These are phyloP conservation scores for Eremomyces bilateralis DNA, from an alignment of 495 filamentous ascomycete species.

Conservation along the genomic window DNA sequence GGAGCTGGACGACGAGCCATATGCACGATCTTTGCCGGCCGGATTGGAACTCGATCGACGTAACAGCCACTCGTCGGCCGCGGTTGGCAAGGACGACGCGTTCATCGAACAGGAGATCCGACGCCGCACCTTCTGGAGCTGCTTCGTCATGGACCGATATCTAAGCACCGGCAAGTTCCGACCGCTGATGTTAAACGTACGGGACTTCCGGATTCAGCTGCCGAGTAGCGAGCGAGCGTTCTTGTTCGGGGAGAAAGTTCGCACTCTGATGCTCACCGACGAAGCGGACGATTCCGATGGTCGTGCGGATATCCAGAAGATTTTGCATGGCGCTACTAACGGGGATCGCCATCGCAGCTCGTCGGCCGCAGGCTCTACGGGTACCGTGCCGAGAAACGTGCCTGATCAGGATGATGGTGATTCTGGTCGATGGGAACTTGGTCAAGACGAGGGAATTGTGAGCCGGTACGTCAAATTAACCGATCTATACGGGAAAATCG, in stretches of 20 bases:
- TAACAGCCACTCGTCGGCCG: conserved; percentile 1
- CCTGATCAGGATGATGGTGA: conserved; percentile 8
- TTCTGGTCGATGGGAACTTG: conserved; percentile 33
- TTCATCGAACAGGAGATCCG: conserved; percentile 53
- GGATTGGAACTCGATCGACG: conserved; percentile 10
- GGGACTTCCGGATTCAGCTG: conserved; percentile 45
- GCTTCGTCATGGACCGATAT: conserved; percentile 63
- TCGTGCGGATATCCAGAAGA: conserved; percentile 9
- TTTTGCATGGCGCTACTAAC: conserved; percentile 1
- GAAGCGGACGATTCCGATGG: conserved; percentile 7
- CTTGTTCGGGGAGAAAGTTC: conserved; percentile 43
- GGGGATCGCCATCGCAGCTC: background rate
- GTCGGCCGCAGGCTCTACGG: conserved; percentile 14
- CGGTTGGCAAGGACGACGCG: conserved; percentile 22
- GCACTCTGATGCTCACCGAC: conserved; percentile 16
- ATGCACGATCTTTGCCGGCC: conserved; percentile 21
- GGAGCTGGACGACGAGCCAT: conserved; percentile 27
- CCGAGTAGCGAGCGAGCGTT: conserved; percentile 46
- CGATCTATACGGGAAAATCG: conserved; percentile 58
- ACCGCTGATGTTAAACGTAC: conserved; percentile 41
- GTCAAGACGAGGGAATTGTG: conserved; percentile 44
- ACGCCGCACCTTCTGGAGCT: conserved; percentile 70
- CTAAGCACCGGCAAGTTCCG: conserved; percentile 56
- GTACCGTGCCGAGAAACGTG: background rate
- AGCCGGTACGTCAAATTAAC: conserved; percentile 57